Base-by-base conservation (phyloP, 805 yeast genomes). In the Candida dendrica region DNA sequence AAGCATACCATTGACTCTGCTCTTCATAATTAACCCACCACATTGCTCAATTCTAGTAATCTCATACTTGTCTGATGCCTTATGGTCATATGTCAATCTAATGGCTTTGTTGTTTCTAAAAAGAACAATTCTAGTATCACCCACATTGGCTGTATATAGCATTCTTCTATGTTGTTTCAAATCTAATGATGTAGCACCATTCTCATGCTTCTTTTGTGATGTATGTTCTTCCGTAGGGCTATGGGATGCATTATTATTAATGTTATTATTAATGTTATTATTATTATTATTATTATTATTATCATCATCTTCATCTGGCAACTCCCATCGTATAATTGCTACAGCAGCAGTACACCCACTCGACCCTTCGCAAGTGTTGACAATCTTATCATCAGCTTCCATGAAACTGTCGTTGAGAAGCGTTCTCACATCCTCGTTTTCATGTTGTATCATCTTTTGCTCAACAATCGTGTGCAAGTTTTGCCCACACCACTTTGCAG, bases 311-410 rank as follows among this genome's bases (percentile, higher is more conserved):
- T 42, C 39, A 9, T 43, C 44, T 26, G 71, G 72, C 9, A 68
- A 48, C 57, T 91, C 97, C 95, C 95, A 88, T 43, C 95, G 70
- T 44, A 88, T 60, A 1, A 93, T 76, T 2, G 96, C 96, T 9
- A 90, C 97, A 0, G 95, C 96, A 0, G 96, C 98, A 0, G 98
- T 93, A 52, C 95, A 81, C 0, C 98, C 98, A 45, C 95, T 81
- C 35, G 82, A 77, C 2, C 90, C 90, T 37, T 75, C 69, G 14
- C 78, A 69, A 39, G 76, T 76, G 34, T 74, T 65, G 29, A 69
- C 75, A 34, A 91, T 79, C 51, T 77, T 66, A 33, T 69, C 66
- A 63, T 91, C 98, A 2, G 95, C 90, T 45, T 78, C 75, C 18
- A 75, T 64, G 60, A 93, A 91, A 3, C 93, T 71, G 31, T 73